Percentiles rank a stretch among this genome's conserved stretches.
Conservation (phyloP, 2,329 filamentous ascomycete species). For the Exophiala alcalophila region DNA sequence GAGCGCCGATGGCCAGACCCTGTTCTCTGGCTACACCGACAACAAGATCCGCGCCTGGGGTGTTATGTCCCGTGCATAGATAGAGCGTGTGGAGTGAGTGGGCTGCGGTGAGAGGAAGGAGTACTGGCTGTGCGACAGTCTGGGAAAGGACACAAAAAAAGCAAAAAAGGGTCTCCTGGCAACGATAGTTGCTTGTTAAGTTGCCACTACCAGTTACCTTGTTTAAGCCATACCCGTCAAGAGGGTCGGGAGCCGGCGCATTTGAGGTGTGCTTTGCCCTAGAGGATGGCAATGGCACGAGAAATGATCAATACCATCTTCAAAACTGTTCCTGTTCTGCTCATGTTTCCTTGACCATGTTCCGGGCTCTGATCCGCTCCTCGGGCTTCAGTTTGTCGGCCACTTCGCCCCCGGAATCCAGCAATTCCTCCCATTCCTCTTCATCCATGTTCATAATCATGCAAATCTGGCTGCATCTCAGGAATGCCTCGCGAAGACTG, state of each 20-base stretch:
- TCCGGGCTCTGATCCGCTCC: slow-evolving; percentile 70
- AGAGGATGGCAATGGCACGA: slow-evolving; percentile 13
- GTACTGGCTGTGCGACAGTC: too few relatives aligned
- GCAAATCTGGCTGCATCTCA: slow-evolving; percentile 72
- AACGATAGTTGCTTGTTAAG: too few relatives aligned
- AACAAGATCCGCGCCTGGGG: slow-evolving; percentile 98
- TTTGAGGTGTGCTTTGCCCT: slow-evolving; percentile 19
- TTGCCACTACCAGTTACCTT: too few relatives aligned
- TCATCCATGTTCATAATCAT: slow-evolving; percentile 93
- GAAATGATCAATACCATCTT: slow-evolving; percentile 21
- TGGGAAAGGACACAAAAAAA: too few relatives aligned
- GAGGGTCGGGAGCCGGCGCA: slow-evolving; percentile 23
- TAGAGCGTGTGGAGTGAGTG: too few relatives aligned
- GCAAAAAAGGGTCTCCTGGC: too few relatives aligned
- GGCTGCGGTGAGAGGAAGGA: background rate
- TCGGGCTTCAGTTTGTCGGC: slow-evolving; percentile 67
- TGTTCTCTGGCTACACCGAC: slow-evolving; percentile 99
- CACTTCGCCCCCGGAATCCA: slow-evolving; percentile 46
- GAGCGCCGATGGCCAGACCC: slow-evolving; percentile 96
- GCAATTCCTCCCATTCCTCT: slow-evolving; percentile 84
- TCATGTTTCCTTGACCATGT: slow-evolving; percentile 51
- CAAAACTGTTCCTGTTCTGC: slow-evolving; percentile 14
- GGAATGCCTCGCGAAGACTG: slow-evolving; percentile 72
- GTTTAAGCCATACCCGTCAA: slow-evolving; percentile 22
- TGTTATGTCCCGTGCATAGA: slow-evolving; percentile 88